Base-by-base conservation (phyloP, 768 basidiomycete species). In the Amanita inopinata region DNA sequence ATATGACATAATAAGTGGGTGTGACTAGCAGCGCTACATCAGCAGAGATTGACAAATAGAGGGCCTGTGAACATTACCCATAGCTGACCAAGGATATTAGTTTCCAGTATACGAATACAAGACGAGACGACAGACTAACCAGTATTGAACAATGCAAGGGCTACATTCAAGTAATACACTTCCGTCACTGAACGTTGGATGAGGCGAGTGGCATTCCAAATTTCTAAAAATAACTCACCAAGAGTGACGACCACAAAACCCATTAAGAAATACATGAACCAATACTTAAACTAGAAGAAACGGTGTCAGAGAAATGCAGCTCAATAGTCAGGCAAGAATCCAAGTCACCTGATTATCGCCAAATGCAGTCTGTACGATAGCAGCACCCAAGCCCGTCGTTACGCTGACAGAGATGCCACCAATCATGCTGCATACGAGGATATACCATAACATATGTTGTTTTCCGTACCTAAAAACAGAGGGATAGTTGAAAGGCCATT, bases 331-430 rank as follows among this genome's bases (percentile, higher is more conserved):
- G 46, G 12, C 37, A 20, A 35, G 24, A 38, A 22, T 5, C 32
- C 32, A 6, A 59, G 70, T 2, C 32, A 78, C 84, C 73, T 89
- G 87, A 59, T 85, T 90, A 48, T 84, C 69, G 28, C 85, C 85
- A 64, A 71, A 64, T 3, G 70, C 76, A 31, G 78, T 77, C 37
- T 83, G 80, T 19, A 99, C 82, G 53, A 98, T 96, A 15, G 91
- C 83, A 32, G 88, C 70, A 33, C 96, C 92, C 27, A 97, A 73
- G 24, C 96, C 94, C 23, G 90, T 92, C 10, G 93, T 94, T 42
- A 94, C 93, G 52, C 85, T 89, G 50, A 94, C 90, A 45, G 83
- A 87, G 36, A 94, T 82, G 0, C 96, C 96, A 12, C 96, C 96
- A 55, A 99, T 97, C 74, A 97, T 81, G 49, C 84, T 89, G 62